Evolutionary conservation across 2,329 filamentous ascomycete species (phyloP), one percentile per base, ranked within the genome.

Genomic region (Lojkania enalia): DNA sequence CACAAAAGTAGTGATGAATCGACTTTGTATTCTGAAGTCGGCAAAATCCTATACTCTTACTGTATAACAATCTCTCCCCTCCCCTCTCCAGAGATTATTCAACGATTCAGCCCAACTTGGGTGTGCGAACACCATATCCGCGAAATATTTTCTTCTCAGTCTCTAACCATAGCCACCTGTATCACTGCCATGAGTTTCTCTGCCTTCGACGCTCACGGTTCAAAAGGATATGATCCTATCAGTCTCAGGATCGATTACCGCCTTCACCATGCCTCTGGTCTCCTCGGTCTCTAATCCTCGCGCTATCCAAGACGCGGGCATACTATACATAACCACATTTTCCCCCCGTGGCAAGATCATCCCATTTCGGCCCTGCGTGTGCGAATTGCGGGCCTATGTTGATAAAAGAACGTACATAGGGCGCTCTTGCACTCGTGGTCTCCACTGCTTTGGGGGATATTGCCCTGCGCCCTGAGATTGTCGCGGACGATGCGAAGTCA

Each of bases 161-260:
- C 49, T 46, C 46, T 46, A 42, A 44, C 3, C 46, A 52, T 52
- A 2, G 46, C 46, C 46, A 52, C 73, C 69, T 81, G 75, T 47
- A 80, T 73, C 48, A 78, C 64, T 44, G 70, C 73, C 77, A 80
- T 79, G 38, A 79, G 57, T n/a, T 66, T 80, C 77, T 2, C 77
- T 77, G 4, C 76, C 78, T 53, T 80, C 77, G 12, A 76, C 57
- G 0, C 76, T 76, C 33, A 80, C 51, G 53, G 74, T 78, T 1
- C 76, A 77, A 62, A 80, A 80, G 0, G 76, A 77, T 27, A 80
- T 57, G 21, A 80, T 82, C 60, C 73, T 60, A 3, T 72, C 74
- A 2, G 70, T 75, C 42, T 77, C 71, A 3, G 58, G 63, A 48
- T 80, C 74, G 2, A 80, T 71, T 1, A 75, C 64, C 1, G 74